phyloP scores from a whole-genome alignment of 345 rosid species.

The Heritiera fomes region DNA sequence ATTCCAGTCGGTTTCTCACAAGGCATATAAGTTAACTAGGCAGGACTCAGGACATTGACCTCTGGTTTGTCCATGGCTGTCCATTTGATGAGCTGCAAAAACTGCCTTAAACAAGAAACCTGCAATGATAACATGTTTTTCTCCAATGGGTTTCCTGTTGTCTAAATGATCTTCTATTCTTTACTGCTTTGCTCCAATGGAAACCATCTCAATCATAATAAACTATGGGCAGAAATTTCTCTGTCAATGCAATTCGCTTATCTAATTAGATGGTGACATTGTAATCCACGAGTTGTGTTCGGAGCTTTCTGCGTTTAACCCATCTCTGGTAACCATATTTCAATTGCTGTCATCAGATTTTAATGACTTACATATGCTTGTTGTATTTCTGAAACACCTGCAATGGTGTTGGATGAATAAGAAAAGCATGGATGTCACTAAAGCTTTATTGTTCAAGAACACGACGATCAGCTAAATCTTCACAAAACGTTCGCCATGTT shows the following conservation, averaged over 20 bases:
- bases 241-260: neutral
- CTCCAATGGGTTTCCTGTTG: neutral
- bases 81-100: neutral
- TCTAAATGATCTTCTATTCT: neutral
- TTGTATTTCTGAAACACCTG: too few species aligned
- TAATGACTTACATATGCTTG: too few species aligned
- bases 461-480: neutral
- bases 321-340: neutral
- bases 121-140: neutral
- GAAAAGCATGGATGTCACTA: neutral
- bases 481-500: neutral
- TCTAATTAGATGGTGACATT: constrained; percentile 6
- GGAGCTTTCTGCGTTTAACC: neutral
- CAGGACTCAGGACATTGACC: neutral
- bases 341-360: too few species aligned
- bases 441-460: neutral
- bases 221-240: too few species aligned
- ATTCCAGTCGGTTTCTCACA: neutral
- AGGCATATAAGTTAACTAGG: neutral
- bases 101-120: neutral
- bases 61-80: neutral
- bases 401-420: too few species aligned
- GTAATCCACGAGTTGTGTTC: neutral
- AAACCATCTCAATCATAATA: neutral
- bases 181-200: neutral